phyloP scores from a whole-genome alignment of 352 stramenopile species.

The Phytophthora pini region DNA sequence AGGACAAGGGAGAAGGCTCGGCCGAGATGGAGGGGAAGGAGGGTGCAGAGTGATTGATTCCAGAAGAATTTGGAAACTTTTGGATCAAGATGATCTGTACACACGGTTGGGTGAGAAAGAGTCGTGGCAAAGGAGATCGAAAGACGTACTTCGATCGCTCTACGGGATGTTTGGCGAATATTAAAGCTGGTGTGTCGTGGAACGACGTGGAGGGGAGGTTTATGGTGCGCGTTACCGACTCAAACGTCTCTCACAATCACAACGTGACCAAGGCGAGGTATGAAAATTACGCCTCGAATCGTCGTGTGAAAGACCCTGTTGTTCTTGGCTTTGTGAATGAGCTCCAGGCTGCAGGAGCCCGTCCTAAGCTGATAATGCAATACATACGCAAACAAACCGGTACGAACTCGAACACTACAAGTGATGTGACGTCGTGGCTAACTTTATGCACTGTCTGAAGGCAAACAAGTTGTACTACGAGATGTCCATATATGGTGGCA shows the following conservation, averaged over 20 bases:
- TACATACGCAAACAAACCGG: too few species aligned
- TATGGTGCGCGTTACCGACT: constrained; percentile 1
- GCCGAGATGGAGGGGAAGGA: too few species aligned
- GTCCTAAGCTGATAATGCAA: background rate
- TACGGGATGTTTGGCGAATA: constrained; percentile 13
- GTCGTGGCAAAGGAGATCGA: background rate
- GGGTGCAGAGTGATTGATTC: background rate
- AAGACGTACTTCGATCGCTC: constrained; percentile 3
- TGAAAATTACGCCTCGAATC: background rate
- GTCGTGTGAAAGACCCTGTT: too few species aligned
- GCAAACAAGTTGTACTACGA: background rate
- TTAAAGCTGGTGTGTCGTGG: constrained; percentile 3
- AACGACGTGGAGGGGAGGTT: constrained; percentile 1
- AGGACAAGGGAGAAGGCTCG: too few species aligned
- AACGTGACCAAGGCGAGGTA: constrained; percentile 1
- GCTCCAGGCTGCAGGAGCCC: constrained; percentile 1
- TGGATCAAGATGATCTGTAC: constrained; percentile 4
- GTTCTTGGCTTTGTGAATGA: constrained; percentile 5
- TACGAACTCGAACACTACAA: too few species aligned
- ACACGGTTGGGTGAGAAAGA: constrained; percentile 8
- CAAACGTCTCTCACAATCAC: constrained; percentile 10
- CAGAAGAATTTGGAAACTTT: constrained; percentile 3
- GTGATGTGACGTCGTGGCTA: too few species aligned
- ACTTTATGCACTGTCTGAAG: background rate
- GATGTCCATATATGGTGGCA: constrained; percentile 4